phyloP scores from a whole-genome alignment of 345 rosid species.

The Arabidopsis arenosa region DNA sequence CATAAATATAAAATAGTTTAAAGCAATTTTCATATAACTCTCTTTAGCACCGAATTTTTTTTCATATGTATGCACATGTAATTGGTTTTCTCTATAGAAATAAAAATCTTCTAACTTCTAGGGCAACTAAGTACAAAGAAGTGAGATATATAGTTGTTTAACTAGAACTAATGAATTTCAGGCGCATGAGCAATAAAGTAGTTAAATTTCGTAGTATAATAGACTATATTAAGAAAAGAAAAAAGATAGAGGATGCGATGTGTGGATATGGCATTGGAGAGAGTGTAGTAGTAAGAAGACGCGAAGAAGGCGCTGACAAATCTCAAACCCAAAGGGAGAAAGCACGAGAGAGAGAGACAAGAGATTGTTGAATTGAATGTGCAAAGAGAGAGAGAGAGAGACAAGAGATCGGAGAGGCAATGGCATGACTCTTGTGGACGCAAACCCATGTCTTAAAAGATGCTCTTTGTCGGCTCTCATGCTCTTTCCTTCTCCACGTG shows the following conservation, averaged over 20 bases:
- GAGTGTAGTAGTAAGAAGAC: slow-evolving; percentile 46
- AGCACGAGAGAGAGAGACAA: slow-evolving; percentile 45
- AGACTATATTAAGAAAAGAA: slow-evolving; percentile 10
- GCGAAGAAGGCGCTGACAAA: slow-evolving; percentile 85
- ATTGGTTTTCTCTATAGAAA: slow-evolving; percentile 14
- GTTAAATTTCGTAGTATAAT: neutral
- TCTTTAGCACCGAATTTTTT: neutral
- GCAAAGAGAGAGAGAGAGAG: slow-evolving; percentile 33
- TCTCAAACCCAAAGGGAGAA: slow-evolving; percentile 46
- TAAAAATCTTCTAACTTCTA: slow-evolving; percentile 36
- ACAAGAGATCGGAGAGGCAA: slow-evolving; percentile 22
- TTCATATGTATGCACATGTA: neutral
- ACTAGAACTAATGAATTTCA: neutral
- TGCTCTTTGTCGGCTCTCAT: slow-evolving; percentile 65
- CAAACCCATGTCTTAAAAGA: slow-evolving; percentile 63
- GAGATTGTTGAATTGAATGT: slow-evolving; percentile 45
- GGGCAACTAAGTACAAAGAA: slow-evolving; percentile 28
- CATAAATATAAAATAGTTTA: neutral
- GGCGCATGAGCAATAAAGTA: slow-evolving; percentile 21
- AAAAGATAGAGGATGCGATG: slow-evolving; percentile 3
- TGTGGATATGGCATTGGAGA: slow-evolving; percentile 39
- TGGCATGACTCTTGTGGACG: slow-evolving; percentile 50
- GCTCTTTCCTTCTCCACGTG: slow-evolving; percentile 45
- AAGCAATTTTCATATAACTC: neutral
- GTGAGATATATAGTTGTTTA: slow-evolving; percentile 2